Conservation (phyloP, 306 rosid species). For the Cicer chorassanicum region DNA sequence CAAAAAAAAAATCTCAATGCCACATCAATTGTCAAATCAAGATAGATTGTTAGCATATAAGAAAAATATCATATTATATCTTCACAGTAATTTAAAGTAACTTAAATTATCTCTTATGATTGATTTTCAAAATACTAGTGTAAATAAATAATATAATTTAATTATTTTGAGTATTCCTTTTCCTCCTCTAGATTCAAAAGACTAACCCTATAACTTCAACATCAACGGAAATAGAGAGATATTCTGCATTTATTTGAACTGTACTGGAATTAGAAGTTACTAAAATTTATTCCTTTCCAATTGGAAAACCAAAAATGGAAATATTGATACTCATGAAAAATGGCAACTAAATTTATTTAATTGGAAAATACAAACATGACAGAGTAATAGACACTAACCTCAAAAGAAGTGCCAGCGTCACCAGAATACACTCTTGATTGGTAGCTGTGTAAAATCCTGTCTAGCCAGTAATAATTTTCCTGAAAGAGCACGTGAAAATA, state of each 20-base stretch:
- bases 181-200: neutral
- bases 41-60: neutral
- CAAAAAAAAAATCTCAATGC: constrained; percentile 26
- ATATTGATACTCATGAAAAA: constrained; percentile 12
- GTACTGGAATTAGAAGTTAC: constrained; percentile 23
- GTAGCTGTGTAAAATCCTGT: constrained; percentile 88
- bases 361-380: constrained; percentile 40
- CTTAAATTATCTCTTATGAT: neutral
- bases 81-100: neutral
- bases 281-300: constrained; percentile 8
- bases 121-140: constrained; percentile 6
- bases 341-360: constrained; percentile 17
- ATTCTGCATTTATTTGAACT: constrained; percentile 17
- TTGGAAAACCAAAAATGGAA: constrained; percentile 38
- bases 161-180: neutral
- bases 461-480: constrained; percentile 97
- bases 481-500: constrained; percentile 56
- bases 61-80: constrained; percentile 8
- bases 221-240: constrained; percentile 8
- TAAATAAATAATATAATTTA: neutral
- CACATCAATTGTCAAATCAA: constrained; percentile 21
- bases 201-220: constrained; percentile 4
- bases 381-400: constrained; percentile 60
- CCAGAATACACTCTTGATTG: constrained; percentile 90
- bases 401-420: constrained; percentile 74